A percentile compares a stretch with the other conserved stretches of the same genome.
Evolutionary conservation across 1,139 yeast genomes (phyloP).

Genomic region (Pichia sp.): DNA sequence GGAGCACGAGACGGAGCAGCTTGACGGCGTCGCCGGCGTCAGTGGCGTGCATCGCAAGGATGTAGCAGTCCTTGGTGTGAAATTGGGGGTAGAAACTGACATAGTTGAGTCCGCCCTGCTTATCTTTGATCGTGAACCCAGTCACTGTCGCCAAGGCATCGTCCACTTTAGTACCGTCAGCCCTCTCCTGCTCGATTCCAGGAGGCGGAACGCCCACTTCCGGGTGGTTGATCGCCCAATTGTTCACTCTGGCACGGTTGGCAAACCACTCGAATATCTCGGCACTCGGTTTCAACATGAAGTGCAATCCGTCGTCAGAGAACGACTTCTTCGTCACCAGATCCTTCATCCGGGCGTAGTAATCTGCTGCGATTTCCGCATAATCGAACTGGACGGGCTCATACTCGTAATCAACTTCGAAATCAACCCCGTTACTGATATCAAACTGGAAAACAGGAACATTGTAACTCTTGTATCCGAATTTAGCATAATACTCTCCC

Average conservation of each 20-base stretch:
- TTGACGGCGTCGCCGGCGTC: background rate
- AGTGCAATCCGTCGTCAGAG: background rate
- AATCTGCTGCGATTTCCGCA: slow-evolving; percentile 1
- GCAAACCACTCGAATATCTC: slow-evolving; percentile 24
- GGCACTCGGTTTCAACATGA: slow-evolving; percentile 19
- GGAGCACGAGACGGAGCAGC: slow-evolving; percentile 1
- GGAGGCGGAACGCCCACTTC: background rate
- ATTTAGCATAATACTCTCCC: slow-evolving; percentile 37
- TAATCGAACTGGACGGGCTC: slow-evolving; percentile 1
- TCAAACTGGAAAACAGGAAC: slow-evolving; percentile 18
- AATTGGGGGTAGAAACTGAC: slow-evolving; percentile 7
- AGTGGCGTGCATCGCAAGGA: slow-evolving; percentile 1
- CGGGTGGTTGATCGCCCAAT: slow-evolving; percentile 5
- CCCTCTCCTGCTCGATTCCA: background rate
- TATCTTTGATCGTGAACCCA: slow-evolving; percentile 3
- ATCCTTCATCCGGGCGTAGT: background rate
- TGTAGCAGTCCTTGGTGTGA: slow-evolving; percentile 5
- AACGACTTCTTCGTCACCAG: background rate
- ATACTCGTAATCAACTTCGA: background rate
- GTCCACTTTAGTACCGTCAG: background rate
- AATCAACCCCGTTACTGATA: background rate
- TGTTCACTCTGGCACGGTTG: slow-evolving; percentile 17
- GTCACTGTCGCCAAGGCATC: background rate
- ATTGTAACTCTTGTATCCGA: slow-evolving; percentile 25
- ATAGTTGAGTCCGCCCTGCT: slow-evolving; percentile 1